Evolutionary conservation across 1,284 basidiomycete genomes (phyloP), one percentile per base, ranked within the genome.

Genomic region (Lignosus rhinocerotis): DNA sequence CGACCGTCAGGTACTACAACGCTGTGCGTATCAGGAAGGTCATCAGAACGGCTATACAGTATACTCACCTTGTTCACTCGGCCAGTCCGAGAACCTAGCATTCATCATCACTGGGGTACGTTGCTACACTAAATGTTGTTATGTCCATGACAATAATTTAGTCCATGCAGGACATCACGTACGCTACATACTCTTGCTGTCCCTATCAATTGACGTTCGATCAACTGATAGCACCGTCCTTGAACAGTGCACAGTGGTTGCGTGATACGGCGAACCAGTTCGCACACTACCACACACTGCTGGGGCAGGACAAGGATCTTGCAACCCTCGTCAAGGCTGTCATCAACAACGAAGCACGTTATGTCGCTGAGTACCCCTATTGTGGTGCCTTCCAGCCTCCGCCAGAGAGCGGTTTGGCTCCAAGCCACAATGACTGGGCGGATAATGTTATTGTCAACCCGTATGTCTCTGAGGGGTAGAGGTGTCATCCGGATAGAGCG

Each of bases 211-310:
- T 25, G 3, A 41, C 41, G 4, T 1, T 36, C 10, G 14, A 8
- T 5, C 16, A 9, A 32, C 25, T 25, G 19, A 33, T 3, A 14
- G 9, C 33, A 16, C 25, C 25, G 25, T 25, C 25, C 2, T 31
- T 14, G 31, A 21, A 11, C 41, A 86, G 85, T 42, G 85, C 85
- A 3, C 85, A 86, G 66, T 87, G 88, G 88, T 76, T 90, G 48
- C 82, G 88, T 51, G 88, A 90, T 66, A 89, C 88, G 19, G 87
- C 82, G n/a, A 90, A 90, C 65, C 87, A 90, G 84, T 86, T 91
- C 62, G 84, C 86, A 16, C 85, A 87, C 53, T 90, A 91, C 69
- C 80, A 81, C 59, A 67, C 76, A 11, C 75, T 91, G 12, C 74
- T 90, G 9, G 71, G 80, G 1, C 69, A 76, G 19, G 89, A 91